Evolutionary conservation across 1,284 basidiomycete species (phyloP).

Genomic region (Gomphus bonarii): DNA sequence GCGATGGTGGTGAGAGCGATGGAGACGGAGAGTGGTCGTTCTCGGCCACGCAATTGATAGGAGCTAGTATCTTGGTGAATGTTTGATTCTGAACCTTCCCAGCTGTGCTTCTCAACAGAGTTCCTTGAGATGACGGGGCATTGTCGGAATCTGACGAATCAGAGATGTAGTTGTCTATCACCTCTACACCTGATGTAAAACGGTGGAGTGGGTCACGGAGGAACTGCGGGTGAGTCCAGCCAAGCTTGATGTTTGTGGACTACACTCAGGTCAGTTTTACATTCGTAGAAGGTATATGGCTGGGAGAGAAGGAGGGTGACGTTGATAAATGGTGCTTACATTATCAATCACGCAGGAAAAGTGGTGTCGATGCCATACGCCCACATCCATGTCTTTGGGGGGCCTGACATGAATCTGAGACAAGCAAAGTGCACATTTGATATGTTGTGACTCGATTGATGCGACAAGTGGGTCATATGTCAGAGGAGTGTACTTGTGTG

Average conservation of each 20-base stretch:
- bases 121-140: not conserved
- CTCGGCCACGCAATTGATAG: not conserved
- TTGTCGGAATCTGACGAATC: slow-evolving; percentile 9
- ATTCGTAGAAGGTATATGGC: not conserved
- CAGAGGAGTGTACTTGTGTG: not conserved
- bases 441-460: not conserved
- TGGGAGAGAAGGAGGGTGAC: not conserved
- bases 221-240: slow-evolving; percentile 1
- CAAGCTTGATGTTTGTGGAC: not conserved
- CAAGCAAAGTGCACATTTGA: slow-evolving; percentile 8
- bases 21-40: not conserved
- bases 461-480: slow-evolving; percentile 3
- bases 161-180: not conserved
- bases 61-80: not conserved
- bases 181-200: not conserved
- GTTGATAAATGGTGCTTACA: not conserved
- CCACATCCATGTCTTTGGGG: not conserved
- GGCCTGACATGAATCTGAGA: not conserved
- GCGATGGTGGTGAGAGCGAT: slow-evolving; percentile 4
- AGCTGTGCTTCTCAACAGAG: not conserved
- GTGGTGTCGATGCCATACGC: slow-evolving; percentile 6
- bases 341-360: not conserved
- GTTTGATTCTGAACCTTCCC: not conserved
- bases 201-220: slow-evolving; percentile 2
- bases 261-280: not conserved